Conservation (phyloP, 129 eudicot genomes). For the Deinandra increscens region DNA sequence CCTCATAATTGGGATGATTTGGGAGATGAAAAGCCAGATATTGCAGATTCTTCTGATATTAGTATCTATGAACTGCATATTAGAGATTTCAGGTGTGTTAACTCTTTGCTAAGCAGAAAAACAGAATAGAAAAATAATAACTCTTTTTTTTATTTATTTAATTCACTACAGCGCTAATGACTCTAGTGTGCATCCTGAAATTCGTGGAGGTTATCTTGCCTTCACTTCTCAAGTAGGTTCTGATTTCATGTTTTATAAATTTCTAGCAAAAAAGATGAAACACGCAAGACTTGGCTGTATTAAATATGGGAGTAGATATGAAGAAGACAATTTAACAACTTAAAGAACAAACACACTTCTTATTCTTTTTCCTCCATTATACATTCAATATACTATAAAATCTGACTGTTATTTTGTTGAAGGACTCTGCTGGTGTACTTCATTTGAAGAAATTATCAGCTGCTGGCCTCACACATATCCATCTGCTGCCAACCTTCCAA, state of each 20-base stretch:
- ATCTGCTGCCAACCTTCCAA: constrained; percentile 89
- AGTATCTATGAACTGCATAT: constrained; percentile 89
- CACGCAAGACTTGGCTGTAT: neutral
- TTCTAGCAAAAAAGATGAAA: neutral
- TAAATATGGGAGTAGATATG: neutral
- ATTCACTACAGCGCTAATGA: constrained; percentile 59
- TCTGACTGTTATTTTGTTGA: constrained; percentile 34
- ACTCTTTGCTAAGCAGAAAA: constrained; percentile 2
- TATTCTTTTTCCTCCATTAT: neutral
- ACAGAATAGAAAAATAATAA: neutral
- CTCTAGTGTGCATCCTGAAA: constrained; percentile 55
- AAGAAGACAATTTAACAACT: neutral
- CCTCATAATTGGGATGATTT: constrained; percentile 82
- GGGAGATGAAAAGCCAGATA: constrained; percentile 63
- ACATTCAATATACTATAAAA: constrained; percentile 1
- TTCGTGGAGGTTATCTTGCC: constrained; percentile 91
- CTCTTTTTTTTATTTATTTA: constrained; percentile 5
- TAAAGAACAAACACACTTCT: neutral
- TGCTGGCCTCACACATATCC: constrained; percentile 93
- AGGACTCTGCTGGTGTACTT: constrained; percentile 82
- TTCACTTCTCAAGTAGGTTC: constrained; percentile 68
- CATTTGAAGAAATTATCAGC: constrained; percentile 72
- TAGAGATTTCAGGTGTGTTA: constrained; percentile 89
- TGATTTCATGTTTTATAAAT: neutral
- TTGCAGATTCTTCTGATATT: constrained; percentile 68